Evolutionary conservation across 1,284 basidiomycete species (phyloP), one percentile per base, ranked within the genome.

Genomic region (Sporisorium graminicola): DNA sequence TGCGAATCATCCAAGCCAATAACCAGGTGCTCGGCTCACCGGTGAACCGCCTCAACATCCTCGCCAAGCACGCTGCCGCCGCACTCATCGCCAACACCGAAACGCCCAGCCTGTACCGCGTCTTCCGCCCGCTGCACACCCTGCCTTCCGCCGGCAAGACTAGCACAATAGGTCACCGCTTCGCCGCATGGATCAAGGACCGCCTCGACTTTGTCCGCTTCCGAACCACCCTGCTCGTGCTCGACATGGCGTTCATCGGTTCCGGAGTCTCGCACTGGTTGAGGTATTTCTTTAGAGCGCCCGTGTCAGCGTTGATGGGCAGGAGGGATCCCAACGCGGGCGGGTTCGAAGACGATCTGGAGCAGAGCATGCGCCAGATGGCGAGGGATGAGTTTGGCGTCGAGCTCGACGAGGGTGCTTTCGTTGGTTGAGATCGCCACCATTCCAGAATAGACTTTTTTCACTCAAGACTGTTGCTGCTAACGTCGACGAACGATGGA

Each of bases 1-100:
- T 81, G 79, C 65, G 82, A 18, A 83, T 82, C 58, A 74, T 83
- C 29, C 81, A 83, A 52, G 80, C 81, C 40, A 80, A 81, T 66
- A 81, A 80, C 42, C 81, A 82, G 57, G 68, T 74, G 1, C 70
- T 83, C 2, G 80, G 79, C 1, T 83, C 81, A n/a, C 81, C 80
- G 3, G 82, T 82, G 14, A 83, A 83, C 53, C 66, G 82, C 24
- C 73, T 83, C 62, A 82, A 83, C 73, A 83, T 83, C 50, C 63
- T 83, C 8, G 82, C 82, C n/a, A 74, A 67, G 29, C 80, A 83
- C 40, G 82, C 82, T 1, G 74, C 81, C 8, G 71, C 73, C 9
- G 80, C 82, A 0, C 59, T 82, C 8, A 65, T 82, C 33, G 58
- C 57, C 20, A 68, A 53, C 33, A 64, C 65, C n/a, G 37, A 62